Evolutionary conservation across 371 early-diverging fungal genomes (phyloP), one percentile per base, ranked within the genome.

Genomic region (Capillidium heterosporum): DNA sequence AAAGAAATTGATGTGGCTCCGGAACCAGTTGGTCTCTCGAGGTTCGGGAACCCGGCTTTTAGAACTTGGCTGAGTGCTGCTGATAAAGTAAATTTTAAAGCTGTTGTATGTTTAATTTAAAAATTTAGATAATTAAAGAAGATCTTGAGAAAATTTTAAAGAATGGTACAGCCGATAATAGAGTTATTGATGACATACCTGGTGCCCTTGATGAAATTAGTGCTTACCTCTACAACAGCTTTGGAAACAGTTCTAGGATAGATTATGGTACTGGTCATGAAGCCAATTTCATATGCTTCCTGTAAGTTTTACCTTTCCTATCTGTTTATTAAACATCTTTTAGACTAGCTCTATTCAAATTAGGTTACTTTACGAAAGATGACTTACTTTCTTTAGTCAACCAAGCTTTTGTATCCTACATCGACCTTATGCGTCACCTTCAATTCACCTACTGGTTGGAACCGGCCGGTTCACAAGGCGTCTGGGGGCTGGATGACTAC

Each of bases 211-310:
- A 64, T 7, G 94, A 95, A 73, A 75, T 91, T 1, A 60, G 74
- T 24, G 67, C 73, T 46, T 99, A 99, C 66, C 74, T 96, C 26
- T 61, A 72, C 24, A 81, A 87, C 60, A 81, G 85, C 56, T 99
- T 97, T 78, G 99, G 99, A 23, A 89, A 97, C 66, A 71, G 76
- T n/a, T 81, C 76, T 40, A 78, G 99, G 57, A 85, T 99, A 29
- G 99, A 99, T 72, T 99, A 99, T 70, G 99, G 99, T 27, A 95
- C 95, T 21, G 99, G 99, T 1, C 99, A 99, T 62, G 99, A 99
- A 74, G 82, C 95, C 8, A 89, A 89, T 58, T 99, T 98, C 60
- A 68, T 95, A 32, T 84, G 85, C 24, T 98, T 87, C 73, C 71
- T 99, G 63, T 85, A 82, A 68, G 72, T 65, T 26, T 17, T 26